Evolutionary conservation across 306 rosid genomes (phyloP).

Genomic region (Canavalia gladiata): DNA sequence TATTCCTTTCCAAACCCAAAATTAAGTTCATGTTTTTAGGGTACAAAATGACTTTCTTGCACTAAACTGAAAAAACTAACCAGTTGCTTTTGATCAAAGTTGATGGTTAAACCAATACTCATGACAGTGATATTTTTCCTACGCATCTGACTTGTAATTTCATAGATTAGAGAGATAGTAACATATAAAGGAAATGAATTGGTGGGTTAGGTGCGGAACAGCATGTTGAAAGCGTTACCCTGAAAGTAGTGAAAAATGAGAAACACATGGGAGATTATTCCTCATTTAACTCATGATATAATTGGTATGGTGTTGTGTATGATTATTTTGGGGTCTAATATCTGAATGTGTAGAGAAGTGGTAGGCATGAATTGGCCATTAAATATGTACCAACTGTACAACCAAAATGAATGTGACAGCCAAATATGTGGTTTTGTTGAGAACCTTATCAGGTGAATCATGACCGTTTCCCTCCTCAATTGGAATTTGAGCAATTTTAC

Average conservation of each 20-base stretch:
- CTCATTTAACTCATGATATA: slow-evolving; percentile 31
- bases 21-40: too few relatives aligned
- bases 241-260: slow-evolving; percentile 26
- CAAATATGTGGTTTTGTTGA: background rate
- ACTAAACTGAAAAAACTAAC: too few relatives aligned
- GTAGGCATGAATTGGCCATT: background rate
- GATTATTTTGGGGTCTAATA: slow-evolving; percentile 18
- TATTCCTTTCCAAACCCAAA: too few relatives aligned
- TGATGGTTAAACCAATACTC: background rate
- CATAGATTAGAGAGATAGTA: background rate
- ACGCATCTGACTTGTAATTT: background rate
- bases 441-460: slow-evolving; percentile 9
- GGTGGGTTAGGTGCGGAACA: background rate
- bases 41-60: too few relatives aligned
- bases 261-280: slow-evolving; percentile 36
- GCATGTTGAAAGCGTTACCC: background rate
- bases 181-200: background rate
- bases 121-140: slow-evolving; percentile 13
- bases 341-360: background rate
- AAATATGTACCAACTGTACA: background rate
- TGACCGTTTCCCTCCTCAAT: slow-evolving; percentile 10
- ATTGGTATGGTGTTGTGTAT: background rate
- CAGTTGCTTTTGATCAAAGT: background rate
- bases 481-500: background rate
- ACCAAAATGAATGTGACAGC: slow-evolving; percentile 7